These are phyloP conservation scores for Phytophthora fragariaefolia DNA, from an alignment of 352 stramenopile species.

Conservation along the genomic window DNA sequence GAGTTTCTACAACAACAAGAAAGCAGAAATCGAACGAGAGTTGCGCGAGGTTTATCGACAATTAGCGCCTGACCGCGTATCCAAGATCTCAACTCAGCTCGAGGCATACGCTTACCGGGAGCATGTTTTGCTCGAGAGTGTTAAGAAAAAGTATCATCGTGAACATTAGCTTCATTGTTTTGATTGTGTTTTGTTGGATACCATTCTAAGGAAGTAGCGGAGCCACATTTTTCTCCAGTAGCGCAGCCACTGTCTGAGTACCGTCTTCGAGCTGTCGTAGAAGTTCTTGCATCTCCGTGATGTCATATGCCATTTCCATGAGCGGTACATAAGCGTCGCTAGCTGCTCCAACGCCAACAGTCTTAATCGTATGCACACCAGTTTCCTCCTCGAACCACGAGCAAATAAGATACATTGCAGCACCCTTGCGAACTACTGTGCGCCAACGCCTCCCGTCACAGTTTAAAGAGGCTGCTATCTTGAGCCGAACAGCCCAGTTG, in stretches of 20 bases:
- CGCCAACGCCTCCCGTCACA: constrained; percentile 18
- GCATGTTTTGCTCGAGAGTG: constrained; percentile 41
- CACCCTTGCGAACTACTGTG: constrained; percentile 25
- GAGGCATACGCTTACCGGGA: constrained; percentile 61
- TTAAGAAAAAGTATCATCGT: constrained; percentile 58
- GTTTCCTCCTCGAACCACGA: constrained; percentile 40
- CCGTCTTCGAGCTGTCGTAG: constrained; percentile 32
- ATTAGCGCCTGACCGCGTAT: constrained; percentile 57
- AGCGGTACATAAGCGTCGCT: constrained; percentile 1
- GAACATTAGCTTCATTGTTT: neutral
- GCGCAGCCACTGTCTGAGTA: constrained; percentile 19
- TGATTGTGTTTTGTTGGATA: neutral
- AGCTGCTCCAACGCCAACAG: constrained; percentile 1
- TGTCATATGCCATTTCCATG: constrained; percentile 20
- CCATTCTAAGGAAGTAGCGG: constrained; percentile 21
- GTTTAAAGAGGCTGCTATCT: constrained; percentile 24
- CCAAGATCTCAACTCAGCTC: constrained; percentile 60
- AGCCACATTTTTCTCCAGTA: constrained; percentile 16
- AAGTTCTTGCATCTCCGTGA: constrained; percentile 28
- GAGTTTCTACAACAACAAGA: constrained; percentile 39
- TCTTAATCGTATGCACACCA: constrained; percentile 25
- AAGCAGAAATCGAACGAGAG: constrained; percentile 26
- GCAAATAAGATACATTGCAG: constrained; percentile 20
- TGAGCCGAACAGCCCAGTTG: constrained; percentile 24
- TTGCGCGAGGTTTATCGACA: constrained; percentile 51